phyloP scores from a whole-genome alignment of 2,329 filamentous ascomycete genomes.

The Hortaea sp. region DNA sequence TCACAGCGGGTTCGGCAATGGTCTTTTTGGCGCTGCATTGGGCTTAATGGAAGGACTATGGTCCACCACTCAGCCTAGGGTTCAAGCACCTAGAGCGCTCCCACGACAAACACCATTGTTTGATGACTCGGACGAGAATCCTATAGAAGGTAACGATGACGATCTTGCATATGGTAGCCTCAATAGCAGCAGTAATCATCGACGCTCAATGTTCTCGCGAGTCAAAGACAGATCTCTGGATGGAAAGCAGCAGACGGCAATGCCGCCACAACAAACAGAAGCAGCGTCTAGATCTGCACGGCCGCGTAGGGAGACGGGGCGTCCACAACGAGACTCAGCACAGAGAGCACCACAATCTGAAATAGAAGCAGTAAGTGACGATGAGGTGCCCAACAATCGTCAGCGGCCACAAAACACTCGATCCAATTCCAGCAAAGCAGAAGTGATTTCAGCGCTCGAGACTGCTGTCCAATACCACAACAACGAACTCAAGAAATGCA shows the following conservation, averaged over 20 bases:
- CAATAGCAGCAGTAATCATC: slow-evolving; percentile 1
- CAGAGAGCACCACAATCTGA: background rate
- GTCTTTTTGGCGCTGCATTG: slow-evolving; percentile 18
- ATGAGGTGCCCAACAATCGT: slow-evolving; percentile 6
- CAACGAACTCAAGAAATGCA: slow-evolving; percentile 11
- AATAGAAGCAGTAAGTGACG: background rate
- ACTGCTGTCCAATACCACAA: slow-evolving; percentile 14
- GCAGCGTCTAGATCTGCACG: slow-evolving; percentile 6
- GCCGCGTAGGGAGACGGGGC: background rate
- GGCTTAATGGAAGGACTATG: slow-evolving; percentile 14
- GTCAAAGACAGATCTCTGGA: slow-evolving; percentile 15
- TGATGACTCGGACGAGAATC: slow-evolving; percentile 4
- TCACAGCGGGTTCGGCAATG: slow-evolving; percentile 6
- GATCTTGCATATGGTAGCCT: background rate
- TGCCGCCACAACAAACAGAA: background rate
- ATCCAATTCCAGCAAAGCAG: slow-evolving; percentile 4
- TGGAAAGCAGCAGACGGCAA: slow-evolving; percentile 4
- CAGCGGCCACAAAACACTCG: slow-evolving; percentile 3
- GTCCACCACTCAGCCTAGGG: slow-evolving; percentile 3
- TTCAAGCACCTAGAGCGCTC: background rate
- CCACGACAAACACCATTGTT: slow-evolving; percentile 6
- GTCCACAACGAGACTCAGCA: background rate
- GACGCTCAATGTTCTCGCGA: slow-evolving; percentile 14
- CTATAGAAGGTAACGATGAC: slow-evolving; percentile 10
- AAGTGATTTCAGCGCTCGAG: slow-evolving; percentile 12